Conservation (phyloP, 2,329 filamentous ascomycete genomes). For the Pseudogymnoascus verrucosus region DNA sequence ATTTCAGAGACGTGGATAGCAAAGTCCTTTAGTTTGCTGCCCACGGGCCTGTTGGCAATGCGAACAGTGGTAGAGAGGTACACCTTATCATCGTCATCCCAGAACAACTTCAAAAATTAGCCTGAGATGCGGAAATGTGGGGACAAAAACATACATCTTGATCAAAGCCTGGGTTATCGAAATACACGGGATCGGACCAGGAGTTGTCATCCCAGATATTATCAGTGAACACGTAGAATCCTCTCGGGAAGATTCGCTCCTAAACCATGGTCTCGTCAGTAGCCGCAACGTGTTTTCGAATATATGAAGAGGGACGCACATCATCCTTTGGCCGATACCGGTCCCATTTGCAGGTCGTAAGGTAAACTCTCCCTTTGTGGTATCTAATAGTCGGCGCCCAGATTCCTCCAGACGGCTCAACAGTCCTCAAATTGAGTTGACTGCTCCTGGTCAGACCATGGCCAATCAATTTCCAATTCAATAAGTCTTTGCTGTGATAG, state of each 20-base stretch:
- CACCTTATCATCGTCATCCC: slow-evolving; percentile 41
- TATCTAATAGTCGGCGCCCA: slow-evolving; percentile 43
- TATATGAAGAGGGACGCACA: slow-evolving; percentile 34
- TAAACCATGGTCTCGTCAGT: neutral
- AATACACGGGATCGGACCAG: slow-evolving; percentile 47
- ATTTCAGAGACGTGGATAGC: slow-evolving; percentile 40
- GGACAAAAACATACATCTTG: slow-evolving; percentile 39
- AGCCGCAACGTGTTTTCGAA: neutral
- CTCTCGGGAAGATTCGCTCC: slow-evolving; percentile 18
- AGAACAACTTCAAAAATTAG: slow-evolving; percentile 31
- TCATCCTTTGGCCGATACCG: slow-evolving; percentile 34
- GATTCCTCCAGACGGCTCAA: slow-evolving; percentile 42
- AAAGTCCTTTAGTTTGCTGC: slow-evolving; percentile 42
- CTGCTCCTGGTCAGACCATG: slow-evolving; percentile 43
- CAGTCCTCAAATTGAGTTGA: slow-evolving; percentile 44
- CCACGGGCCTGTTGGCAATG: slow-evolving; percentile 27
- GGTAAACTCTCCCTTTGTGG: slow-evolving; percentile 36
- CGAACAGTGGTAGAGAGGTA: slow-evolving; percentile 36
- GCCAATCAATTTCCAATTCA: slow-evolving; percentile 45
- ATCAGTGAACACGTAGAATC: slow-evolving; percentile 39
- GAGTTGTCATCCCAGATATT: slow-evolving; percentile 38
- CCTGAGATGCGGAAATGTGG: neutral
- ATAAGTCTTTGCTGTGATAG: slow-evolving; percentile 46
- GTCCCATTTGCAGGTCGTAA: slow-evolving; percentile 39
- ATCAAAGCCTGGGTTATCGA: slow-evolving; percentile 46